Conservation (phyloP, 768 basidiomycete genomes). For the Tricholomella constricta region DNA sequence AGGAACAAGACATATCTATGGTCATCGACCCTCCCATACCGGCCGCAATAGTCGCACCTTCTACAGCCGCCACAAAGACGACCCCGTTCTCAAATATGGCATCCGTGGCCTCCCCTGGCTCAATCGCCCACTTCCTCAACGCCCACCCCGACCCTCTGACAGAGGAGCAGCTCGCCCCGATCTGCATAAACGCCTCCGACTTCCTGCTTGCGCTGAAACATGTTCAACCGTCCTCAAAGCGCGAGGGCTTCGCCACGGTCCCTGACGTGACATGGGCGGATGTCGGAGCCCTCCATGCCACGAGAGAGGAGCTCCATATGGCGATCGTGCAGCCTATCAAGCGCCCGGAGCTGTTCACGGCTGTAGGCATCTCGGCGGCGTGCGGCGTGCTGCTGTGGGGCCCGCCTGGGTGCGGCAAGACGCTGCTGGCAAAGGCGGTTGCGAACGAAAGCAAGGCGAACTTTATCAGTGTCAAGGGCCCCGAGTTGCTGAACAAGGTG, state of each 20-base stretch:
- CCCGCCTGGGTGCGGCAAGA: slow-evolving; percentile 98
- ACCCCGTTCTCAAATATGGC: slow-evolving; percentile 31
- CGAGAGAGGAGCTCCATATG: slow-evolving; percentile 93
- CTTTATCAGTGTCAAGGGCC: slow-evolving; percentile 98
- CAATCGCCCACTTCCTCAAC: slow-evolving; percentile 88
- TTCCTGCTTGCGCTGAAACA: slow-evolving; percentile 81
- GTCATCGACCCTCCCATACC: slow-evolving; percentile 34
- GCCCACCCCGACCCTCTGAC: slow-evolving; percentile 85
- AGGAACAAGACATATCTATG: slow-evolving; percentile 44
- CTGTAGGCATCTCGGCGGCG: slow-evolving; percentile 87
- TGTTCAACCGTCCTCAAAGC: slow-evolving; percentile 94
- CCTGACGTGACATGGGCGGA: slow-evolving; percentile 96
- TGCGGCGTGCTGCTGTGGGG: slow-evolving; percentile 99
- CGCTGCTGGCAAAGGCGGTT: slow-evolving; percentile 95
- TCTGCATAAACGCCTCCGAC: slow-evolving; percentile 81
- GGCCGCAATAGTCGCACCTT: background rate
- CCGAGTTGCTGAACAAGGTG: slow-evolving; percentile 95
- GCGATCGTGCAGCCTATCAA: slow-evolving; percentile 95
- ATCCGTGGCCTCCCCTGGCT: slow-evolving; percentile 43
- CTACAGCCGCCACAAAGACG: background rate
- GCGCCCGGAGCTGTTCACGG: slow-evolving; percentile 84
- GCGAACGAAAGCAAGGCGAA: slow-evolving; percentile 95
- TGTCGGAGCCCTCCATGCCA: slow-evolving; percentile 86
- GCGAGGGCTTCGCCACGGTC: slow-evolving; percentile 97
- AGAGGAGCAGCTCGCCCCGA: slow-evolving; percentile 71